Base-by-base conservation (phyloP, 495 filamentous ascomycete genomes). In the Xanthoparmelia taractica region DNA sequence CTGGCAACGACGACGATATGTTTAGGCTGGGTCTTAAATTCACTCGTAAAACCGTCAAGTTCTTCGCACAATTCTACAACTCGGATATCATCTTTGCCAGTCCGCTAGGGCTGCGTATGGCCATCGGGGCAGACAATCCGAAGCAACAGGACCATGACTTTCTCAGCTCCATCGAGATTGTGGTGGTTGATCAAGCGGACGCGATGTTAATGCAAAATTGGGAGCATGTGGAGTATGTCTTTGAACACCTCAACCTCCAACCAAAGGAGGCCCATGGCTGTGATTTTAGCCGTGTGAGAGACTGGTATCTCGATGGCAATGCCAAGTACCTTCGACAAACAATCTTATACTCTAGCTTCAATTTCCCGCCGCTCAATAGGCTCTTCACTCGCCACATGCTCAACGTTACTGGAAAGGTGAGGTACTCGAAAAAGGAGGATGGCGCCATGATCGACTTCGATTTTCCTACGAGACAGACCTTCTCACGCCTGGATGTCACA, bases 151-250 rank as follows among this genome's bases (percentile, higher is more conserved):
- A 98, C 70, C 85, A 84, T 68, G 94, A 98, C 73, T 98, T 96
- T 72, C 81, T 98, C 27, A 91, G 86, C 55, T 96, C 91, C 0
- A 89, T 98, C 68, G 94, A 98, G 73, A 72, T 98, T 13, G 85
- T 91, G 31, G 79, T 98, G 43, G 79, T 95, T 55, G 94, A 98
- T 73, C 91, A 96, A 71, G 89, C 91, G 47, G 95, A 97, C 72
- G 91, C 92, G 2, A 79, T 97, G 20, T 82, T 92, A 23, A 97
- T 96, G 92, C 94, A 98, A 71, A 96, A 96, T 74, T 97, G 95
- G 94, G 92, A 96, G 68, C 92, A 97, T 75, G 82, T 96, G 59
- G 88, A 91, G 67, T 89, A 85, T 72, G 85, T 96, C 67, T 89
- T 97, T 71, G 84, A 91, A 65, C 91, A 97, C 74, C 85, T 97